Conservation (phyloP, 305 asterid species). For the Rubia peregrina region DNA sequence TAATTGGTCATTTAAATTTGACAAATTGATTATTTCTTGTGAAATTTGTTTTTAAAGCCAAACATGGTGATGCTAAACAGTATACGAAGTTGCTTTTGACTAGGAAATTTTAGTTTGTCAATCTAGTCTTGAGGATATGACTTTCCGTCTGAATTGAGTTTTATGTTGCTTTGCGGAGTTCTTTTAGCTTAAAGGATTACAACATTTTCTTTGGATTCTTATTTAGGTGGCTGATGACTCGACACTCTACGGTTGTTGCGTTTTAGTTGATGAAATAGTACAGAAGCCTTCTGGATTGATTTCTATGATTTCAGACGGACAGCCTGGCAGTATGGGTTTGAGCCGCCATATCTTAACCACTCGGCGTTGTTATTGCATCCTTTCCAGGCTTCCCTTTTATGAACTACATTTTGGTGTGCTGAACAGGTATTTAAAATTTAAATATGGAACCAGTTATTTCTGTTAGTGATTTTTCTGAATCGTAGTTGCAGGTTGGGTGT, state of each 20-base stretch:
- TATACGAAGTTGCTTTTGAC: neutral
- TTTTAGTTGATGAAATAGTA: slow-evolving; percentile 86
- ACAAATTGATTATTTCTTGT: neutral
- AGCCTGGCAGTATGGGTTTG: slow-evolving; percentile 40
- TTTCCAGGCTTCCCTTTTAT: slow-evolving; percentile 89
- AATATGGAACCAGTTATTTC: neutral
- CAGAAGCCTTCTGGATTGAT: slow-evolving; percentile 89
- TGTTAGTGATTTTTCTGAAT: slow-evolving; percentile 1
- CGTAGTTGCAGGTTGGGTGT: neutral
- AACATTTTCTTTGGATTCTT: slow-evolving; percentile 2
- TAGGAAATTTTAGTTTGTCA: neutral
- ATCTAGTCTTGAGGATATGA: neutral
- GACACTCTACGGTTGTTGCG: slow-evolving; percentile 95
- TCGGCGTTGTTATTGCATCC: slow-evolving; percentile 94
- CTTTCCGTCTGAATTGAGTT: neutral
- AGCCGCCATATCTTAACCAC: slow-evolving; percentile 84
- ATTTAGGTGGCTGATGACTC: slow-evolving; percentile 61
- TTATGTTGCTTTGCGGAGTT: neutral
- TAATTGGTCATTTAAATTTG: neutral
- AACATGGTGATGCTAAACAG: neutral
- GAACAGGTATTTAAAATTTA: slow-evolving; percentile 46
- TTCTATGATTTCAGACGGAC: slow-evolving; percentile 66
- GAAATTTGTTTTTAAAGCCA: neutral
- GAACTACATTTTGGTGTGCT: slow-evolving; percentile 92
- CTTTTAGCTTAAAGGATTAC: slow-evolving; percentile 1